Evolutionary conservation across 495 filamentous ascomycete genomes (phyloP).

Genomic region (Aspergillus hancockii): DNA sequence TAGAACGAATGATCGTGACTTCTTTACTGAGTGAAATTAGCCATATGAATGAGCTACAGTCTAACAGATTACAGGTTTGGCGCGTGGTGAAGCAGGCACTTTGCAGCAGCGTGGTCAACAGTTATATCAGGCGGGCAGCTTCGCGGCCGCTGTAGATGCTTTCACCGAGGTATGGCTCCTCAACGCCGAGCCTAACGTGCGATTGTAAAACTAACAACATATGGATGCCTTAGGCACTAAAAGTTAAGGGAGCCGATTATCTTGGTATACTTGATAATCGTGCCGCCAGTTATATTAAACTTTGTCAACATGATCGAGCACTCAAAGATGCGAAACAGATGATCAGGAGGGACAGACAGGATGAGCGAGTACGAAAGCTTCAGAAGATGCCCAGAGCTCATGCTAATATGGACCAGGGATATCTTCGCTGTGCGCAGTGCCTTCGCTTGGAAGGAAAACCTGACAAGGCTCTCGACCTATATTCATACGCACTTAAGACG

Average conservation of each 20-base stretch:
- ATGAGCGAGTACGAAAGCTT: constrained; percentile 44
- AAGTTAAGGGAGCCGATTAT: constrained; percentile 27
- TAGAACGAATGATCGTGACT: not conserved
- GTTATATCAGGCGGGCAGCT: constrained; percentile 42
- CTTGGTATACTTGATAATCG: constrained; percentile 59
- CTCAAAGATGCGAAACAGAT: constrained; percentile 61
- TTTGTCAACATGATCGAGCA: constrained; percentile 53
- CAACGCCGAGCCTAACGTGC: not conserved
- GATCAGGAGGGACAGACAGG: constrained; percentile 51
- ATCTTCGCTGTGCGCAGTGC: constrained; percentile 64
- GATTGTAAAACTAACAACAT: not conserved
- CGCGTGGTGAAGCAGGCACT: constrained; percentile 14
- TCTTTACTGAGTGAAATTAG: not conserved
- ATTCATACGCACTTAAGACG: constrained; percentile 57
- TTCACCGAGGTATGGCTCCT: constrained; percentile 42
- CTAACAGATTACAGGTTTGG: constrained; percentile 6
- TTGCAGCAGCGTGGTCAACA: constrained; percentile 41
- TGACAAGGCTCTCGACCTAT: constrained; percentile 57
- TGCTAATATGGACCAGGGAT: constrained; percentile 46
- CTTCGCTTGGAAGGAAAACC: constrained; percentile 56
- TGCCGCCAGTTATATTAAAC: constrained; percentile 60
- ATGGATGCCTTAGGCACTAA: constrained; percentile 35
- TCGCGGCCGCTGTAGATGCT: constrained; percentile 40
- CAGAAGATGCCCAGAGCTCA: not conserved
- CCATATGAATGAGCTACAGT: not conserved